Base-by-base conservation (phyloP, 23 red algal genomes). In the Gracilaria vermiculophylla region DNA sequence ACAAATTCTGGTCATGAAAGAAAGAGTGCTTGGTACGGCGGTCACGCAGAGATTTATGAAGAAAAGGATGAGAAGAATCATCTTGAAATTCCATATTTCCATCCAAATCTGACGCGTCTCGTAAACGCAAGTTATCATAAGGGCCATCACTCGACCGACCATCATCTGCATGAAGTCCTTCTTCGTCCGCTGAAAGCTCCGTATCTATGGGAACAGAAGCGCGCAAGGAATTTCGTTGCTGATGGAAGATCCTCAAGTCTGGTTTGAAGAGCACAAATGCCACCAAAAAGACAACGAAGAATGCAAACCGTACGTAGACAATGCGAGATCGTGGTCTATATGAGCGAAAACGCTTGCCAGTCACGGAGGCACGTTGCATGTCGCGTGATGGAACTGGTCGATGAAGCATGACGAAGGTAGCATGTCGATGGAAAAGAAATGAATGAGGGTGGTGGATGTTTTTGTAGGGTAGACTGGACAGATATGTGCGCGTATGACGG, bases 341-440 rank as follows among this genome's bases (percentile, higher is more conserved):
- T 16, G 67, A 19, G 5, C 67, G 67, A 28, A 73, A 73, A 32
- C 67, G 67, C 67, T 73, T 73, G 67, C 67, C 67, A 8, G 67
- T 45, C 36, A 73, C 67, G 39, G 67, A 73, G 42, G 67, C 9
- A 14, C n/a, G 42, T 27, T 73, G 67, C 67, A 73, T 73, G 1
- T 34, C 29, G 32, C 29, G 58, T 8, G 28, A 31, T 8, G 29
- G 4, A 35, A 11, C 1, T 23, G 25, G 29, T 64, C 58, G 58
- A 35, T 64, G 58, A 64, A 64, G 58, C 58, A 64, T 64, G 28
- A 13, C 29, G 29, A 24, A 64, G 28, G 3, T 36, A 15, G 3
- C 58, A 64, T 64, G 58, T 34, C 58, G 29, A 24, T 1, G 58
- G 58, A 28, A 64, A 28, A 12, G 7, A 14, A 64, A 34, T 34